These are phyloP conservation scores for Botryococcus braunii DNA, from an alignment of 163 green algal genomes.

Conservation along the genomic window DNA sequence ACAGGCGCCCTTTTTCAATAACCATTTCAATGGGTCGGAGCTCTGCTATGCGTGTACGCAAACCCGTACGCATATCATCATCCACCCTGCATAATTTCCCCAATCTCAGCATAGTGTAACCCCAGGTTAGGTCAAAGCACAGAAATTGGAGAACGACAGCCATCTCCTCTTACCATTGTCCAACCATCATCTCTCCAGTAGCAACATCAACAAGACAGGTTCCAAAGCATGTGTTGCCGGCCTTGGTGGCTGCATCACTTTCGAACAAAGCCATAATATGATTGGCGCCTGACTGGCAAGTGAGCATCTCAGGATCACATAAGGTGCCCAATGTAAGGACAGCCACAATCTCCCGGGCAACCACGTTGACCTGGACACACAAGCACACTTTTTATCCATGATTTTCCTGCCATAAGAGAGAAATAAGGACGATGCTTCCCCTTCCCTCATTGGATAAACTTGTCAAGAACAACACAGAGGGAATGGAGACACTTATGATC, in stretches of 20 bases:
- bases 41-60: constrained; percentile 70
- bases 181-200: constrained; percentile 66
- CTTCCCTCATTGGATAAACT: too few relatives aligned
- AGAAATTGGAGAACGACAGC: too few relatives aligned
- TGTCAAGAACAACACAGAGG: too few relatives aligned
- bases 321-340: constrained; percentile 82
- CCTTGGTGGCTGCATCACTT: too few relatives aligned
- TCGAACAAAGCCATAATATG: too few relatives aligned
- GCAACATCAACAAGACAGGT: constrained; percentile 74
- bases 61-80: constrained; percentile 52
- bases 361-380: constrained; percentile 54
- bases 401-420: too few relatives aligned
- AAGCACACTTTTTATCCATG: too few relatives aligned
- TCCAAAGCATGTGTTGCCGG: constrained; percentile 27
- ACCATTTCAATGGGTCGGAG: constrained; percentile 80
- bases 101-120: neutral
- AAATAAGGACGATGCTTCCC: too few relatives aligned
- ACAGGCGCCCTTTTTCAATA: constrained; percentile 32
- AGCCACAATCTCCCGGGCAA: constrained; percentile 72
- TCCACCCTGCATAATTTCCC: constrained; percentile 42
- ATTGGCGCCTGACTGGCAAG: constrained; percentile 51
- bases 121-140: neutral
- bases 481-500: too few relatives aligned
- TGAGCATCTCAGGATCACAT: constrained; percentile 83
- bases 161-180: constrained; percentile 64